Base-by-base conservation (phyloP, 2,329 filamentous ascomycete genomes). In the Lecanosticta acicola region DNA sequence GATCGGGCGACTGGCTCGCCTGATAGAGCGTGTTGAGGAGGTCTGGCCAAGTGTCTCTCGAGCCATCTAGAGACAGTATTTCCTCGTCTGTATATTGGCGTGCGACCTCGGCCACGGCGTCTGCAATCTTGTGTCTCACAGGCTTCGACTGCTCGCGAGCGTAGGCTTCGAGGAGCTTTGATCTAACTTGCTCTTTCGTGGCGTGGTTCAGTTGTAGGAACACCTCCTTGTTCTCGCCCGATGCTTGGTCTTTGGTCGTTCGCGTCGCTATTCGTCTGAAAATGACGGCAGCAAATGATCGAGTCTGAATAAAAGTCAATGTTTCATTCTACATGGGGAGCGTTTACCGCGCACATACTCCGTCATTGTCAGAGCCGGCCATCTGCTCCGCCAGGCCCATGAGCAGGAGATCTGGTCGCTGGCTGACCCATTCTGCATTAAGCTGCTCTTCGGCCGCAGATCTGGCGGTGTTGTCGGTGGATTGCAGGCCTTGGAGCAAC, bases 301-400 rank as follows among this genome's bases (percentile, higher is more conserved):
- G 86, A 50, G 83, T 84, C 90, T 95, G 62, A 32, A 24, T 9
- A 4, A 19, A 13, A n/a, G 40, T 55, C 50, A 55, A 47, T 39
- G 21, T 32, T 3, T 26, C 11, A 9, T 10, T 11, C 20, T 8
- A 2, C n/a, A 18, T 37, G 16, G 11, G 7, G n/a, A 17, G 16
- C 5, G 35, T 10, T 19, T 9, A 3, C 3, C 4, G 13, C 11
- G 9, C 16, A 71, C 79, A 69, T 77, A 93, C 87, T 49, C 79
- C 75, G 57, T 80, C 74, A 63, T 91, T 83, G 57, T 80, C 79
- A n/a, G 85, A 81, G 55, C 78, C 81, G 62, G 87, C 82, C 59
- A 95, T 83, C 71, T 97, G 91, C 72, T 97, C 93, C 33, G 85
- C 90, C 59, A 98, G 74, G 55, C 90, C 93, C 85, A 97, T 93